Evolutionary conservation across 2,329 filamentous ascomycete species (phyloP).

Genomic region (Ceratocystis destructans): DNA sequence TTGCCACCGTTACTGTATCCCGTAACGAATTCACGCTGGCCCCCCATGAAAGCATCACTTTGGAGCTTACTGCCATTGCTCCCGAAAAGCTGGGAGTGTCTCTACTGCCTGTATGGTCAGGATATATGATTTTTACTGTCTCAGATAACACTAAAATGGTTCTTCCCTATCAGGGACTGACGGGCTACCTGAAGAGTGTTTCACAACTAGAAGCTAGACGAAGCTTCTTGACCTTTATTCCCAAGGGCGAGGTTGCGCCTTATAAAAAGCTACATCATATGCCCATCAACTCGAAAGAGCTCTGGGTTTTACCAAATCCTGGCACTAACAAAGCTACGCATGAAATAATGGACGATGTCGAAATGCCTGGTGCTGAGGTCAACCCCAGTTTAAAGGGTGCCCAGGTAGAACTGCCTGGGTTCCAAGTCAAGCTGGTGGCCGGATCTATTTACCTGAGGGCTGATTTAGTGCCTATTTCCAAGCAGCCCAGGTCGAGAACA

Average conservation of each 20-base stretch:
- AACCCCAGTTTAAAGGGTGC: not conserved
- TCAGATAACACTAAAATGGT: slow-evolving; percentile 27
- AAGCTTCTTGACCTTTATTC: slow-evolving; percentile 24
- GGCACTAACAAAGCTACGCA: slow-evolving; percentile 14
- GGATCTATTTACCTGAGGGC: slow-evolving; percentile 30
- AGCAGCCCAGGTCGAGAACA: not conserved
- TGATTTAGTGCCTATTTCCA: slow-evolving; percentile 24
- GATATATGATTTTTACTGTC: slow-evolving; percentile 30
- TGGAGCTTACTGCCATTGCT: slow-evolving; percentile 26
- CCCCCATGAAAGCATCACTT: slow-evolving; percentile 21
- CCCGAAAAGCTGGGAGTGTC: slow-evolving; percentile 24
- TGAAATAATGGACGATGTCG: slow-evolving; percentile 6
- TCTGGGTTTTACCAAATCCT: slow-evolving; percentile 20
- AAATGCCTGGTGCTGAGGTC: slow-evolving; percentile 24
- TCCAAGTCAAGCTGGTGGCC: slow-evolving; percentile 28
- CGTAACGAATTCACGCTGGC: slow-evolving; percentile 31
- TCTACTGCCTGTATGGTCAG: slow-evolving; percentile 31
- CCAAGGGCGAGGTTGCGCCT: slow-evolving; percentile 21
- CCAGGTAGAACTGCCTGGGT: slow-evolving; percentile 25
- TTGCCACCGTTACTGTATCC: slow-evolving; percentile 33
- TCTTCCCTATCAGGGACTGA: slow-evolving; percentile 31
- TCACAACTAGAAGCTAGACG: slow-evolving; percentile 26
- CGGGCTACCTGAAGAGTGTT: slow-evolving; percentile 25
- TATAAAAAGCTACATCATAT: slow-evolving; percentile 22
- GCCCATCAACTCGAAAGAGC: slow-evolving; percentile 26